Conservation (phyloP, 352 stramenopile genomes). For the Phytophthora foliorum region DNA sequence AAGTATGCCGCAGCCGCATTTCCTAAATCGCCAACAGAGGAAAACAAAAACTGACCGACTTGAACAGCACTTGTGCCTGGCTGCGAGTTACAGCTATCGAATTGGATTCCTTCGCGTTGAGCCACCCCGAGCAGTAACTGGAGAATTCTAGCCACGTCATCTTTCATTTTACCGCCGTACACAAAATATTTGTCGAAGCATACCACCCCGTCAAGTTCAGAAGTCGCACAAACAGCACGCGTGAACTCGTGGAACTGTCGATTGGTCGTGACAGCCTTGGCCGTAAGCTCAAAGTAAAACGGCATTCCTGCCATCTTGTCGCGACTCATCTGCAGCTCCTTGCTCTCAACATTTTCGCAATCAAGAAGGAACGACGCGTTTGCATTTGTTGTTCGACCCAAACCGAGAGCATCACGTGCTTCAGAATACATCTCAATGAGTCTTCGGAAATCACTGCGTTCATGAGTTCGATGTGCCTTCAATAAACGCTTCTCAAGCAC, state of each 20-base stretch:
- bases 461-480: neutral
- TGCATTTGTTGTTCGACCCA: neutral
- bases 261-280: neutral
- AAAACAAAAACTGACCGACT: neutral
- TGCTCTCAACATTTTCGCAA: neutral
- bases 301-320: neutral
- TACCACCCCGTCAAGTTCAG: neutral
- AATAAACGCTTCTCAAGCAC: slow-evolving; percentile 29
- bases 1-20: neutral
- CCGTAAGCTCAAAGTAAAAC: neutral
- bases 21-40: neutral
- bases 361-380: neutral
- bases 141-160: slow-evolving; percentile 5
- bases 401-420: neutral
- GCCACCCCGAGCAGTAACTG: neutral
- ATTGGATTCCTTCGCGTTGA: neutral
- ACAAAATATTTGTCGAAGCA: neutral
- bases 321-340: neutral
- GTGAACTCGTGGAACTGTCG: neutral
- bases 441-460: neutral
- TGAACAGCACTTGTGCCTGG: neutral
- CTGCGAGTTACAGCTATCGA: neutral
- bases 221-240: neutral
- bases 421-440: neutral
- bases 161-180: neutral